Conservation (phyloP, 306 rosid genomes). For the Nissolia schottii region DNA sequence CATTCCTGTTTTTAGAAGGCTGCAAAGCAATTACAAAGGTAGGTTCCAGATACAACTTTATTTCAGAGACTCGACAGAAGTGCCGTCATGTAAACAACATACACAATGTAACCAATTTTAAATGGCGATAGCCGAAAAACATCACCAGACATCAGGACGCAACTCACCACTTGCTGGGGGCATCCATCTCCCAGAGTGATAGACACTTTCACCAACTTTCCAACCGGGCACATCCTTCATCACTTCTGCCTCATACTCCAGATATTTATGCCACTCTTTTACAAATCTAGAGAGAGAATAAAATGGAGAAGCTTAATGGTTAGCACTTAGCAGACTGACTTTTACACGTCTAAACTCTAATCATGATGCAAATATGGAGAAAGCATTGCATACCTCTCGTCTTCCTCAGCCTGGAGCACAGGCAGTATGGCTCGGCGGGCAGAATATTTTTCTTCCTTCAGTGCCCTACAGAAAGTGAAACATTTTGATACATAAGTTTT, state of each 20-base stretch:
- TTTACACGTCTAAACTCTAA: background rate
- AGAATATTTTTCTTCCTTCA: conserved; percentile 90
- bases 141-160: conserved; percentile 97
- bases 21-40: conserved; percentile 7
- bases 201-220: conserved; percentile 96
- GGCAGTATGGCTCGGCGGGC: conserved; percentile 92
- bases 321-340: background rate
- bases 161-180: conserved; percentile 93
- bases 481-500: conserved; percentile 5
- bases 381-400: conserved; percentile 64
- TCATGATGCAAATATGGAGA: background rate
- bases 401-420: conserved; percentile 96
- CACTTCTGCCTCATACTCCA: conserved; percentile 91
- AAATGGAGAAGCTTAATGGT: background rate
- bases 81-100: conserved; percentile 28
- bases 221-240: conserved; percentile 99
- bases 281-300: conserved; percentile 59
- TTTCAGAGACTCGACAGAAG: conserved; percentile 36
- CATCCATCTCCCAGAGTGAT: conserved; percentile 93
- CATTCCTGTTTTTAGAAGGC: conserved; percentile 13
- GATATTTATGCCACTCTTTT: conserved; percentile 93
- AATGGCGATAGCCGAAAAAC: conserved; percentile 22
- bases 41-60: conserved; percentile 45
- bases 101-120: conserved; percentile 16
- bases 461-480: conserved; percentile 49